Evolutionary conservation across 2,329 filamentous ascomycete species (phyloP).

Genomic region (Neurospora crassa): DNA sequence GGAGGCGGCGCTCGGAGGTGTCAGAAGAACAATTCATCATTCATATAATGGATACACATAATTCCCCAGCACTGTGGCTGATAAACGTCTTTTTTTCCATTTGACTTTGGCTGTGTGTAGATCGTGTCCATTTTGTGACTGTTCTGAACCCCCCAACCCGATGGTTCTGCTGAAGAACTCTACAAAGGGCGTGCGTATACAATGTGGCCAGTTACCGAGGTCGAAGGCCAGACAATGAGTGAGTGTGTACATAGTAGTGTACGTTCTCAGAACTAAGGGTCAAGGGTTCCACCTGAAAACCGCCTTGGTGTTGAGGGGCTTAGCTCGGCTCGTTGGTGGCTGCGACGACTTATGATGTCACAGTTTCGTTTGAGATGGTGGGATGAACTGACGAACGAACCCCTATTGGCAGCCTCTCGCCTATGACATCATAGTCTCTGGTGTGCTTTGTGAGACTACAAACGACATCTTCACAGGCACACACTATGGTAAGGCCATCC

Average conservation of each 20-base stretch:
- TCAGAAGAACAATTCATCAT: background rate
- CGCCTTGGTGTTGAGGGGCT: background rate
- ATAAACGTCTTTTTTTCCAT: background rate
- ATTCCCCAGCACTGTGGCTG: background rate
- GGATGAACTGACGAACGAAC: background rate
- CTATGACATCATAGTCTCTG: background rate
- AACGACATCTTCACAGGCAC: background rate
- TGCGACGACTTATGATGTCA: background rate
- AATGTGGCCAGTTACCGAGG: background rate
- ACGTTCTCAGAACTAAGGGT: too few relatives aligned
- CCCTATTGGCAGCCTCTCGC: background rate
- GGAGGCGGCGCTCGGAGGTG: background rate
- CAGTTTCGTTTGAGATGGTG: background rate
- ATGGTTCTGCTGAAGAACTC: background rate
- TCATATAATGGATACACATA: background rate
- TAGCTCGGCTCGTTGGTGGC: background rate
- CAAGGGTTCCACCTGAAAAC: too few relatives aligned
- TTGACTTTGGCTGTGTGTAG: background rate
- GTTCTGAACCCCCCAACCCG: background rate
- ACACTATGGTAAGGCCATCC: background rate
- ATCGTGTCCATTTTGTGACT: background rate
- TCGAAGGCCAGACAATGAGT: background rate
- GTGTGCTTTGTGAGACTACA: background rate
- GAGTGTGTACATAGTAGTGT: too few relatives aligned
- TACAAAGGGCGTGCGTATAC: background rate